Conservation (phyloP, 495 filamentous ascomycete genomes). For the Aspergillus conjunctus region DNA sequence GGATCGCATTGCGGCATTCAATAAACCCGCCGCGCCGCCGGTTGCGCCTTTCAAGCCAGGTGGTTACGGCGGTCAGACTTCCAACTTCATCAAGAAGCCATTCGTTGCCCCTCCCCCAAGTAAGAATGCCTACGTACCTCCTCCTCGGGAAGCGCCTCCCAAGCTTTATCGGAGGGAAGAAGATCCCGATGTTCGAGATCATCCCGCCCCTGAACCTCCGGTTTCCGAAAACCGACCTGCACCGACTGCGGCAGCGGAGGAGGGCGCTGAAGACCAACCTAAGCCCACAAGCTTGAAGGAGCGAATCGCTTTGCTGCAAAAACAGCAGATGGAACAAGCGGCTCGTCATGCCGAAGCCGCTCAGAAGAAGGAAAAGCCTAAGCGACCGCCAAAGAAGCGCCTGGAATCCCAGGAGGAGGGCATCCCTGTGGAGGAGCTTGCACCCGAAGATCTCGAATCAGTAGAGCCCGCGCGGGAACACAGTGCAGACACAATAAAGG, state of each 20-base stretch:
- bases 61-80: conserved; percentile 51
- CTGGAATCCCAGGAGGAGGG: conserved; percentile 55
- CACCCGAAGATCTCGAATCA: conserved; percentile 49
- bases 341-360: conserved; percentile 74
- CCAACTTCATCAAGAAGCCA: conserved; percentile 92
- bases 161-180: conserved; percentile 88
- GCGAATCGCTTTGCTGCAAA: conserved; percentile 88
- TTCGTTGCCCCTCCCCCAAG: conserved; percentile 96
- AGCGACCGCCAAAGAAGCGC: conserved; percentile 76
- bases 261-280: conserved; percentile 68
- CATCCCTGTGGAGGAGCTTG: conserved; percentile 35
- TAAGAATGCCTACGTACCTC: conserved; percentile 86
- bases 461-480: conserved; percentile 56
- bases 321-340: conserved; percentile 87
- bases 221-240: conserved; percentile 60
- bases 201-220: conserved; percentile 46
- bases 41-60: conserved; percentile 84
- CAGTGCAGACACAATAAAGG: conserved; percentile 59
- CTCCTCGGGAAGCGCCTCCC: conserved; percentile 63
- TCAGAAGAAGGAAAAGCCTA: conserved; percentile 88
- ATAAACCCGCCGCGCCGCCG: conserved; percentile 83
- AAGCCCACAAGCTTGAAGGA: conserved; percentile 94
- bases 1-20: conserved; percentile 96
- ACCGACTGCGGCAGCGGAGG: conserved; percentile 55
- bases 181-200: conserved; percentile 77